phyloP scores from a whole-genome alignment of 305 asterid species.

The Ilex paraguariensis region DNA sequence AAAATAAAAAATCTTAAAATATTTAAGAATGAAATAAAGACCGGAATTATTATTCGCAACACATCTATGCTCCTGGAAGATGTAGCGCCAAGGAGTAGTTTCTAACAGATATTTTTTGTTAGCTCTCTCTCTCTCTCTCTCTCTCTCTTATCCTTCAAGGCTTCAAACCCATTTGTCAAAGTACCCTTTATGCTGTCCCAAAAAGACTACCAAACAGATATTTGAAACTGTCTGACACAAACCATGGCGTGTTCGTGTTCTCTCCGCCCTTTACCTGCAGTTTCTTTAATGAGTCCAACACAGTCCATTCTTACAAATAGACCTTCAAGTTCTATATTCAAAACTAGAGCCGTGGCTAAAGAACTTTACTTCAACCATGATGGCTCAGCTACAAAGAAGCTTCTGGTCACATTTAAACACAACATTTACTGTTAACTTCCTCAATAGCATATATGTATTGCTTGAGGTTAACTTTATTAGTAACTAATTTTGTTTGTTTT shows the following conservation, averaged over 20 bases:
- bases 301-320: constrained; percentile 27
- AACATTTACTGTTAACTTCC: neutral
- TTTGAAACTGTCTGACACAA: neutral
- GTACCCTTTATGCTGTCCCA: no score
- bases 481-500: constrained; percentile 7
- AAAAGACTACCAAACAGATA: no score
- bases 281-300: constrained; percentile 34
- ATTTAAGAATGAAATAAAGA: no score
- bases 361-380: constrained; percentile 71
- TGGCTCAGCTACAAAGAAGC: constrained; percentile 68
- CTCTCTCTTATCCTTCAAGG: no score
- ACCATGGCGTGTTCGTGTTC: constrained; percentile 35
- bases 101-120: no score
- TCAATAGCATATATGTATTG: neutral
- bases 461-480: neutral
- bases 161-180: no score
- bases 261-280: constrained; percentile 42
- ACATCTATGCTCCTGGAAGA: no score
- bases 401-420: constrained; percentile 38
- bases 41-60: no score
- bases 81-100: no score
- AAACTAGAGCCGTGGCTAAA: constrained; percentile 58
- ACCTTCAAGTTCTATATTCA: constrained; percentile 31
- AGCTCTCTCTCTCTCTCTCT: no score
- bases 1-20: no score